A percentile compares a stretch with the other conserved stretches of the same genome.
Evolutionary conservation across 2,329 filamentous ascomycete species (phyloP).

Genomic region (Fusarium pseudonygamai): DNA sequence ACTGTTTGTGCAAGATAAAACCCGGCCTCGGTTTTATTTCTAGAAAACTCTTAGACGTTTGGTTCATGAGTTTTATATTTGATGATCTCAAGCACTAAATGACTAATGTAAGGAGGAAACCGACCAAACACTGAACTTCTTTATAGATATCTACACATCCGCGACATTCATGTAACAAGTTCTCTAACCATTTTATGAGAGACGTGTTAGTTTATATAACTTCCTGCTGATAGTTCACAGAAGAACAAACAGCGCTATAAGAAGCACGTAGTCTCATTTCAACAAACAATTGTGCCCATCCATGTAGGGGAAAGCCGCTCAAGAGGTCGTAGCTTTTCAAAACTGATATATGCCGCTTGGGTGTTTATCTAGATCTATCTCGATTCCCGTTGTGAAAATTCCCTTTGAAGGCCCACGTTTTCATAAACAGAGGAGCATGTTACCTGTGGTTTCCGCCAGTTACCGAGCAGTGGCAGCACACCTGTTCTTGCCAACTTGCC

Average conservation of each 20-base stretch:
- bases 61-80: not conserved
- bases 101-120: not conserved
- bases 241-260: not conserved
- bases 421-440: not conserved
- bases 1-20: slow-evolving; percentile 2
- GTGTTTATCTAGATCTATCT: not conserved
- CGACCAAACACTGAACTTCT: not conserved
- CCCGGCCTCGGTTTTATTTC: not conserved
- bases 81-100: not conserved
- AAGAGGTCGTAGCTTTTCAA: not conserved
- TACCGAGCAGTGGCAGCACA: not conserved
- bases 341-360: not conserved
- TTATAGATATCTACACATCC: not conserved
- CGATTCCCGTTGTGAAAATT: not conserved
- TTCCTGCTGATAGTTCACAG: not conserved
- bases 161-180: not conserved
- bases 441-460: not conserved
- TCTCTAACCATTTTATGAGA: not conserved
- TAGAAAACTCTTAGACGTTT: not conserved
- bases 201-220: not conserved
- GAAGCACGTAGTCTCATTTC: not conserved
- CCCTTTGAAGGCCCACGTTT: not conserved
- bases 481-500: not conserved
- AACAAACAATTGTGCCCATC: not conserved
- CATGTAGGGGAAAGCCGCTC: not conserved